phyloP scores from a whole-genome alignment of 306 rosid species.

The Lathyrus sativus region DNA sequence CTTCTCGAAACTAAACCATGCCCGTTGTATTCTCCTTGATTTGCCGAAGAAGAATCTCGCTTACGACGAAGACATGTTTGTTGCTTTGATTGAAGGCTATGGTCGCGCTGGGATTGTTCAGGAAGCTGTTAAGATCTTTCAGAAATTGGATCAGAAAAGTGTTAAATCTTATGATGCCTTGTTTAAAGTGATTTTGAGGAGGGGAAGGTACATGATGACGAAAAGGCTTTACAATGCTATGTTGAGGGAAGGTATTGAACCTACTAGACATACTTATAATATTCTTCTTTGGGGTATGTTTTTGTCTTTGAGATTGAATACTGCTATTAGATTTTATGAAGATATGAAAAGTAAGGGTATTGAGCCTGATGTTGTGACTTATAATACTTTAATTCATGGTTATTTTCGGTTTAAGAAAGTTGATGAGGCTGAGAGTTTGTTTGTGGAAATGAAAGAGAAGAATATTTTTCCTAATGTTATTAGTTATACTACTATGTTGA shows the following conservation, averaged over 20 bases:
- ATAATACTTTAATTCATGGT: conserved; percentile 84
- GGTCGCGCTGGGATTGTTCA: conserved; percentile 87
- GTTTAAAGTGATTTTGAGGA: conserved; percentile 69
- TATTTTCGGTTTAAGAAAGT: conserved; percentile 71
- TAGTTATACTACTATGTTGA: conserved; percentile 78
- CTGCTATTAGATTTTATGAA: conserved; percentile 77
- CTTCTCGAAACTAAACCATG: conserved; percentile 79
- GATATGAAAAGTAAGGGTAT: conserved; percentile 71
- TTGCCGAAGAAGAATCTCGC: conserved; percentile 52
- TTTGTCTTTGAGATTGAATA: conserved; percentile 69
- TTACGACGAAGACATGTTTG: conserved; percentile 71
- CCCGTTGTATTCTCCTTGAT: conserved; percentile 74
- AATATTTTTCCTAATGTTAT: conserved; percentile 71
- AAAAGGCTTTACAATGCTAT: conserved; percentile 80
- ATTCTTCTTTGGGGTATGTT: conserved; percentile 90
- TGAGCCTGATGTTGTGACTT: conserved; percentile 71
- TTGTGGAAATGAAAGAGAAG: conserved; percentile 79
- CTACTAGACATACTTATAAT: conserved; percentile 78
- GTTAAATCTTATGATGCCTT: conserved; percentile 70
- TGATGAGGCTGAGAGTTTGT: conserved; percentile 77
- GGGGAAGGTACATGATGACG: conserved; percentile 90
- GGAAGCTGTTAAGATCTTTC: conserved; percentile 80
- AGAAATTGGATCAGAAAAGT: conserved; percentile 55
- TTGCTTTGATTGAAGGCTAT: conserved; percentile 68
- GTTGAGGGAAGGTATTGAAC: conserved; percentile 78